Conservation (phyloP, 1,284 basidiomycete species). For the Cystobasidiaceae sp. region DNA sequence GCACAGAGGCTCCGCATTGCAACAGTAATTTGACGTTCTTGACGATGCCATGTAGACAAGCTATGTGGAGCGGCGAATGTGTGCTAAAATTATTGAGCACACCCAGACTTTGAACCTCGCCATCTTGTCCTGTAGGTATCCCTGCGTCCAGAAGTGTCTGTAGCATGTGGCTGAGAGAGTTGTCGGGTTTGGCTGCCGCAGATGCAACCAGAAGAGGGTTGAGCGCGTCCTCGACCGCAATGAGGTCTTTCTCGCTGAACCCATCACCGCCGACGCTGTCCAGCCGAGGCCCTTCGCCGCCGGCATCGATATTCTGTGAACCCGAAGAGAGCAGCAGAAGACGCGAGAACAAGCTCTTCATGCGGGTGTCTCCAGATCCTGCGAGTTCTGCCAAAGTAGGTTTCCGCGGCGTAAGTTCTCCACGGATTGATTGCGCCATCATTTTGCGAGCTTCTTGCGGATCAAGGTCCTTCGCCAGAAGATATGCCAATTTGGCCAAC, state of each 20-base stretch:
- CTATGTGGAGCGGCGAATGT: slow-evolving; percentile 71
- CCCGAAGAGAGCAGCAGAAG: slow-evolving; percentile 57
- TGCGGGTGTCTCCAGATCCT: slow-evolving; percentile 31
- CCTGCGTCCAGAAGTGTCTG: neutral
- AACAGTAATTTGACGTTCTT: slow-evolving; percentile 60
- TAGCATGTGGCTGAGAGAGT: slow-evolving; percentile 32
- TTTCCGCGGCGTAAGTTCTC: slow-evolving; percentile 63
- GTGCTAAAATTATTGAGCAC: slow-evolving; percentile 48
- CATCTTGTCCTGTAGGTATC: neutral
- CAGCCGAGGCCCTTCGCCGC: neutral
- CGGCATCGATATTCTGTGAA: neutral
- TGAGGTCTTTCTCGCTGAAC: slow-evolving; percentile 32
- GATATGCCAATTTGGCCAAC: slow-evolving; percentile 77
- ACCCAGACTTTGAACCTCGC: slow-evolving; percentile 26
- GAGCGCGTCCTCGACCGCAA: slow-evolving; percentile 34
- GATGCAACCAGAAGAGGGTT: slow-evolving; percentile 38
- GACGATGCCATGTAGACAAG: slow-evolving; percentile 63
- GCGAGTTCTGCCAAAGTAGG: slow-evolving; percentile 34
- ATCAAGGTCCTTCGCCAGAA: slow-evolving; percentile 76
- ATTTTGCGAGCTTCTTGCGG: slow-evolving; percentile 64
- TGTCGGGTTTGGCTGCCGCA: slow-evolving; percentile 34
- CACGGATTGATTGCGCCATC: slow-evolving; percentile 72
- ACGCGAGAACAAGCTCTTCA: slow-evolving; percentile 40
- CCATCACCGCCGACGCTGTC: slow-evolving; percentile 14
- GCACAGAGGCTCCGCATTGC: slow-evolving; percentile 75